Base-by-base conservation (phyloP, 768 basidiomycete genomes). In the Pleurotus djamor region DNA sequence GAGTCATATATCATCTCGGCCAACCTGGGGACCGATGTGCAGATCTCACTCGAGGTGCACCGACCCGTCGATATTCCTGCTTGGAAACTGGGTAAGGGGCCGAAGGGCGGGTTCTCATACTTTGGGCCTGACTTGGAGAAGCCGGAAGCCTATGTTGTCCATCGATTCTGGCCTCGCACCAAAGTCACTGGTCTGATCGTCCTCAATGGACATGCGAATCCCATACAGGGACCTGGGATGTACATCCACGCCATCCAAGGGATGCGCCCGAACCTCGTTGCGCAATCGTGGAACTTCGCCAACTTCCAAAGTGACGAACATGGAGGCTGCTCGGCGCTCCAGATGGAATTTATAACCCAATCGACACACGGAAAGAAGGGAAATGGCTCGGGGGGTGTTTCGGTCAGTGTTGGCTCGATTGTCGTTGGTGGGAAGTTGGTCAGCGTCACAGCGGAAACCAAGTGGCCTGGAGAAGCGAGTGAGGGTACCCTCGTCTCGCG, bases 161-260 rank as follows among this genome's bases (percentile, higher is more conserved):
- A 96, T 71, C 89, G 89, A 51, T 95, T 97, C 82, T 95, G 92
- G 89, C 95, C 94, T 12, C 80, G 84, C 41, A 79, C 81, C 63
- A 66, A 73, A 34, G 83, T 80, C 14, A 76, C 79, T 28, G 96
- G 96, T 4, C 81, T 84, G 64, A 67, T 96, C 71, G 83, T 91
- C 50, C 71, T 77, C 62, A 82, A 85, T 35, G 92, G 91, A 47
- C 73, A 83, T 59, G 88, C 88, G 5, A 73, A 76, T 58, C 51
- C 76, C 6, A 73, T 85, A 57, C 71, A 82, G 35, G 91, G 90
- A 47, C 76, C 82, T 38, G 92, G 93, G 33, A 92, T 94, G 89
- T 87, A 96, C 71, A 83, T 96, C 16, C 92, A 96, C 72, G 96
- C 96, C 48, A 97, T 98, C 70, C 96, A 98, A 71, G 97, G 96